phyloP scores from a whole-genome alignment of 768 basidiomycete species.

The Leccinellum albellum region DNA sequence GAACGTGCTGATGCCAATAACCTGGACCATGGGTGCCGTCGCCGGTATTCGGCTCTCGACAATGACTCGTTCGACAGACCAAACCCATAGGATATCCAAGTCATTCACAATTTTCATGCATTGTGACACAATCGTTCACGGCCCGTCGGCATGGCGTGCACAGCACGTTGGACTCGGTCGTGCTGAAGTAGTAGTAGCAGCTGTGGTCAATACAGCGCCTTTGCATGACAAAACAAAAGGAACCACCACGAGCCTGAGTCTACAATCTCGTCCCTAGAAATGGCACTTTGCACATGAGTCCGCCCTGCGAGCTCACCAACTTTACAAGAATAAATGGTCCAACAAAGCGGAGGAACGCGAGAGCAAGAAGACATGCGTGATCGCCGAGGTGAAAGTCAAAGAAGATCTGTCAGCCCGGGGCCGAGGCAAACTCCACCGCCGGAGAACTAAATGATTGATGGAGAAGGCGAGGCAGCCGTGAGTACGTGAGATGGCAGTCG shows the following conservation, averaged over 20 bases:
- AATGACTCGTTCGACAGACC: background rate
- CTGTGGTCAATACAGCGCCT: background rate
- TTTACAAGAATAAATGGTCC: background rate
- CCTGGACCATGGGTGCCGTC: background rate
- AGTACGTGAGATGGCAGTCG: too few species aligned
- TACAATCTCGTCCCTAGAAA: background rate
- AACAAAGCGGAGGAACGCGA: too few species aligned
- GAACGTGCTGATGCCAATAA: background rate
- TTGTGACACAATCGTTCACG: background rate
- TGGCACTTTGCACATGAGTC: background rate
- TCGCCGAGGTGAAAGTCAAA: background rate
- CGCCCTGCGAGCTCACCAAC: background rate
- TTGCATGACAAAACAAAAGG: background rate
- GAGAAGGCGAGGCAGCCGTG: too few species aligned
- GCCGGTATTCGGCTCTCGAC: background rate
- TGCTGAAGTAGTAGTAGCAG: background rate
- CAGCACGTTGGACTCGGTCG: background rate
- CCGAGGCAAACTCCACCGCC: background rate
- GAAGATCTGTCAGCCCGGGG: background rate
- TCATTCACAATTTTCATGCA: background rate
- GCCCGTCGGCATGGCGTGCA: background rate
- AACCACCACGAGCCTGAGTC: background rate
- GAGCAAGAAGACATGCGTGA: background rate
- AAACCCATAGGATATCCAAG: background rate
- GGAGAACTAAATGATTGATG: background rate